Percentiles rank a stretch among this genome's conserved stretches.
Evolutionary conservation across 1,139 yeast species (phyloP).

Genomic region (Hyphopichia buzzinii): DNA sequence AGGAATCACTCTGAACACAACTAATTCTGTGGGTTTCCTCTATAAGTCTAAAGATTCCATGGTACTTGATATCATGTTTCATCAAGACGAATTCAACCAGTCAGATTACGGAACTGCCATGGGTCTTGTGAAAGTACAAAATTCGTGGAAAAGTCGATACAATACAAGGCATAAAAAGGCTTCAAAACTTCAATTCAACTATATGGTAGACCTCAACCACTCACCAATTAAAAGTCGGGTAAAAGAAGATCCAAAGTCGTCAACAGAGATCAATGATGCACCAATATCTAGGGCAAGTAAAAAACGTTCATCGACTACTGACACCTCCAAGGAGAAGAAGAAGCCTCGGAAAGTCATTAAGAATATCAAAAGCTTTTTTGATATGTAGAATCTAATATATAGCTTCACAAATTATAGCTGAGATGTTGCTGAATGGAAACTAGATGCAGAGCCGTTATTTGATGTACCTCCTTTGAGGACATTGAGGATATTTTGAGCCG

Average conservation of each 20-base stretch:
- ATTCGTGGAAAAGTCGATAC: slow-evolving; percentile 2
- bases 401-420: not conserved
- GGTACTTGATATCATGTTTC: slow-evolving; percentile 23
- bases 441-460: slow-evolving; percentile 2
- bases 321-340: not conserved
- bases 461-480: slow-evolving; percentile 12
- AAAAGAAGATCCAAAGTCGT: not conserved
- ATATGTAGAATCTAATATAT: slow-evolving; percentile 8
- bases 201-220: slow-evolving; percentile 2
- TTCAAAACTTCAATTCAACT: not conserved
- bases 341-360: slow-evolving; percentile 6
- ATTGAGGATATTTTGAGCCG: slow-evolving; percentile 13
- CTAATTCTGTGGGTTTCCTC: slow-evolving; percentile 6
- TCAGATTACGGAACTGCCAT: not conserved
- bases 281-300: slow-evolving; percentile 2
- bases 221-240: not conserved
- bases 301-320: not conserved
- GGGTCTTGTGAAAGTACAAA: slow-evolving; percentile 1
- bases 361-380: slow-evolving; percentile 15
- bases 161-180: not conserved
- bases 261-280: not conserved
- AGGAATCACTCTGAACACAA: not conserved
- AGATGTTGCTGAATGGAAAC: slow-evolving; percentile 6
- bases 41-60: slow-evolving; percentile 6
- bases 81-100: slow-evolving; percentile 5